Percentiles rank a stretch among this genome's conserved stretches.
phyloP scores from a whole-genome alignment of 768 basidiomycete genomes.

The Lactarius quietus region DNA sequence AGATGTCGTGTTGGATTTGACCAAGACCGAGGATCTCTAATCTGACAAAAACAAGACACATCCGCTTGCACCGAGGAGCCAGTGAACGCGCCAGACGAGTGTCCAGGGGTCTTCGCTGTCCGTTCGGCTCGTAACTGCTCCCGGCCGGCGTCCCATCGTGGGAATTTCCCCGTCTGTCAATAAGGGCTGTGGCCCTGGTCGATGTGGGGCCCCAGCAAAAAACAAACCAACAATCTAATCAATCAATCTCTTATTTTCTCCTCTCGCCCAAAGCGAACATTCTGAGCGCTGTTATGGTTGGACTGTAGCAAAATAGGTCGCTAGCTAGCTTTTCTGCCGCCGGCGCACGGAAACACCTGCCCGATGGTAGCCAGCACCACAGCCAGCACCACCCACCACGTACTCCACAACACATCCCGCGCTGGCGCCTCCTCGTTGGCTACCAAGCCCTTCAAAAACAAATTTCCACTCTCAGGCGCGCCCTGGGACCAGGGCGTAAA shows the following conservation, averaged over 20 bases:
- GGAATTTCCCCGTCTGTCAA: background rate
- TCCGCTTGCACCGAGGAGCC: slow-evolving; percentile 4
- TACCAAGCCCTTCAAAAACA: background rate
- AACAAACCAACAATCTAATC: slow-evolving; percentile 7
- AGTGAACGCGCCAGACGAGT: slow-evolving; percentile 2
- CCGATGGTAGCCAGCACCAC: background rate
- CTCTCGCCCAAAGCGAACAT: background rate
- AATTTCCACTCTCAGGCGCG: background rate
- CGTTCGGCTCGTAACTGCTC: slow-evolving; percentile 7
- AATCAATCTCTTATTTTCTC: background rate
- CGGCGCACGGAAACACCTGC: background rate
- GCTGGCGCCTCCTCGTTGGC: slow-evolving; percentile 12
- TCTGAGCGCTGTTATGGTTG: background rate
- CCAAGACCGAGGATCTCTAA: slow-evolving; percentile 16
- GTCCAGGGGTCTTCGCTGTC: slow-evolving; percentile 16
- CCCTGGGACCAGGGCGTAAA: slow-evolving; percentile 1
- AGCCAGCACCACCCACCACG: background rate
- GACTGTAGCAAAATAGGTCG: background rate
- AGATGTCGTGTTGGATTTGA: background rate
- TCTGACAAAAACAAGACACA: slow-evolving; percentile 3
- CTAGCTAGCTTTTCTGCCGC: background rate
- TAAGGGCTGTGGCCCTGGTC: background rate
- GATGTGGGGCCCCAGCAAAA: slow-evolving; percentile 8
- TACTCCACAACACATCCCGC: no score
- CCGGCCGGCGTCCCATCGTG: slow-evolving; percentile 6